These are phyloP conservation scores for Pseudocercospora cruenta DNA, from an alignment of 2,329 filamentous ascomycete species.

Conservation along the genomic window DNA sequence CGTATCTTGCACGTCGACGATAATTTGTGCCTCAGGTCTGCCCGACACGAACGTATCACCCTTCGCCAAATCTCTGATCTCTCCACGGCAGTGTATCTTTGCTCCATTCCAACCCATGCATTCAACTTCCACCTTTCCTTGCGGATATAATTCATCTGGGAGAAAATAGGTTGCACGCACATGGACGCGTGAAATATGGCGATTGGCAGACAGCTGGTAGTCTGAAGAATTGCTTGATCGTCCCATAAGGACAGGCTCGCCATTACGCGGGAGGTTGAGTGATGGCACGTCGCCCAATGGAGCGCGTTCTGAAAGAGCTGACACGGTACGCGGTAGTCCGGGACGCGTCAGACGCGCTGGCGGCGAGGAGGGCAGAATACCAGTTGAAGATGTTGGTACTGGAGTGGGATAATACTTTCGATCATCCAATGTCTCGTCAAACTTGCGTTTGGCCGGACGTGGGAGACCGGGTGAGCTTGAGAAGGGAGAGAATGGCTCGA, in stretches of 20 bases:
- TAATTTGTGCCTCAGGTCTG: constrained; percentile 84
- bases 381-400: constrained; percentile 89
- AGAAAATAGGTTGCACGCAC: constrained; percentile 84
- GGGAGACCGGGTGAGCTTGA: constrained; percentile 77
- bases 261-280: constrained; percentile 77
- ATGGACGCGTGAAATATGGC: constrained; percentile 89
- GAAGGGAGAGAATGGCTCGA: constrained; percentile 63
- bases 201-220: constrained; percentile 89
- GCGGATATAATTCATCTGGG: constrained; percentile 67
- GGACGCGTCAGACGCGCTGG: constrained; percentile 59
- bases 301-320: constrained; percentile 73
- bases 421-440: constrained; percentile 52
- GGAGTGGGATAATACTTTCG: constrained; percentile 78
- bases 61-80: constrained; percentile 82
- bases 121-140: constrained; percentile 81
- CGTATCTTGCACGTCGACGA: constrained; percentile 92
- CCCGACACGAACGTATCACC: constrained; percentile 89
- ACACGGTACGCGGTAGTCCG: constrained; percentile 62
- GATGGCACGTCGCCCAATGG: constrained; percentile 84
- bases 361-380: constrained; percentile 85
- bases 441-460: constrained; percentile 68
- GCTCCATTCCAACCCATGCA: constrained; percentile 96
- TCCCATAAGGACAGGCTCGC: constrained; percentile 83
- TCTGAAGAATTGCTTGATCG: constrained; percentile 94
- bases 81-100: constrained; percentile 87